Conservation (phyloP, 2,329 filamentous ascomycete genomes). For the Simplicillium sp. region DNA sequence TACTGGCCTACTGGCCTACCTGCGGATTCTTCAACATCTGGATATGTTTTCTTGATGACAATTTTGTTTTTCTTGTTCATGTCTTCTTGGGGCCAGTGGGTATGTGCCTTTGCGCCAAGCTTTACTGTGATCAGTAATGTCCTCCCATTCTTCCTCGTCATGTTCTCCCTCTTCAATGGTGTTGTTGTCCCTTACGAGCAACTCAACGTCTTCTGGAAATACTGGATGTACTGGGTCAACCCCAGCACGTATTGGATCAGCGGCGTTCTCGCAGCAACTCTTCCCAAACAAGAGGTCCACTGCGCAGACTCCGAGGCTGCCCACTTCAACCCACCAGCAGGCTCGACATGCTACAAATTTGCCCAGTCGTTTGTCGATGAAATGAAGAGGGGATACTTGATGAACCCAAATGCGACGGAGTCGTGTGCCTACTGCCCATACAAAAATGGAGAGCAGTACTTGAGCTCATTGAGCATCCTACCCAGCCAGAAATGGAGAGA, state of each 20-base stretch:
- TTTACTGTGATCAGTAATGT: conserved; percentile 72
- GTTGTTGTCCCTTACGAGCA: conserved; percentile 59
- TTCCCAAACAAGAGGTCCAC: conserved; percentile 38
- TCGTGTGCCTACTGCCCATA: conserved; percentile 66
- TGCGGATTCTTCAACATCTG: conserved; percentile 51
- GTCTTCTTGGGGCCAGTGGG: conserved; percentile 73
- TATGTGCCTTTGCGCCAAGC: conserved; percentile 69
- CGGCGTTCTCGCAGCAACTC: conserved; percentile 55
- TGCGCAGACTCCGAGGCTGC: conserved; percentile 33
- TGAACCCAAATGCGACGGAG: conserved; percentile 46
- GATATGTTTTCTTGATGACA: conserved; percentile 72
- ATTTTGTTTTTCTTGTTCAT: conserved; percentile 71
- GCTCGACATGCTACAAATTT: conserved; percentile 56
- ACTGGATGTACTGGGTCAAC: conserved; percentile 59
- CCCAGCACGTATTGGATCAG: conserved; percentile 64
- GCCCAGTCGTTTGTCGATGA: conserved; percentile 46
- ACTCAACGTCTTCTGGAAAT: conserved; percentile 62
- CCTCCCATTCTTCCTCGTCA: conserved; percentile 73
- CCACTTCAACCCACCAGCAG: conserved; percentile 50
- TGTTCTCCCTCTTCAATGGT: conserved; percentile 69
- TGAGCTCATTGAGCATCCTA: conserved; percentile 42
- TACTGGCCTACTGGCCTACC: conserved; percentile 69
- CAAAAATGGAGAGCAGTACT: conserved; percentile 46
- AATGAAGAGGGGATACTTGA: conserved; percentile 48
- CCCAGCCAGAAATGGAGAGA: conserved; percentile 56